Base-by-base conservation (phyloP, 352 stramenopile genomes). In the Globisporangium radiosum region DNA sequence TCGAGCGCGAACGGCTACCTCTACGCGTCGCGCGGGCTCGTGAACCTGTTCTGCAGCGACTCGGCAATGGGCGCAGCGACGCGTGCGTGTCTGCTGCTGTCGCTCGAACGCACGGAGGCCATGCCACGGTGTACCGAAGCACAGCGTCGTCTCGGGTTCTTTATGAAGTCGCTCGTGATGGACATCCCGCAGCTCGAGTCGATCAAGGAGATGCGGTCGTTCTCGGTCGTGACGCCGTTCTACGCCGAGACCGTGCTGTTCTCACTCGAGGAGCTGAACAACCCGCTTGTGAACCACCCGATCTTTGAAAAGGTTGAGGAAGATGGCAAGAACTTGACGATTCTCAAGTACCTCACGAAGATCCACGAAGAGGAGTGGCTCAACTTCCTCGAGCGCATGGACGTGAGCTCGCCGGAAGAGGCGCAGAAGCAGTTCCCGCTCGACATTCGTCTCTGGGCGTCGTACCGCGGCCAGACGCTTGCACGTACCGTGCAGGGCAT, bases 91-190 rank as follows among this genome's bases (percentile, higher is more conserved):
- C 57, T 91, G 49, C 47, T 91, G 43, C 57, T 91, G 39, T 88
- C 81, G 7, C 57, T 91, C 8, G 81, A 91, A 49, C 71, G 68
- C 4, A 72, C 78, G 15, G 81, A 89, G 56, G 79, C 81, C 3
- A 89, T 91, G 78, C 81, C 81, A 6, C 75, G 75, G 17, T 78
- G 69, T 0, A 68, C 44, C 5, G 83, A 93, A 57, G 83, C 83
- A 1, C 70, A 90, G 44, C 83, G 83, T 62, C 83, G 83, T 65
- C 69, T 93, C 10, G 83, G 83, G 42, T 93, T 91, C 64, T 93
- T 93, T 56, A 89, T 93, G 80, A 90, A 93, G 63, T 93, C 83
- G 39, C 67, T 93, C 8, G 76, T 89, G 0, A 93, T 93, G 83
- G 83, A 93, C 47, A 93, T 93, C 51, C 83, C 83, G 3, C 78